phyloP scores from a whole-genome alignment of 768 basidiomycete genomes.

The Phanerodontia chrysosporium region DNA sequence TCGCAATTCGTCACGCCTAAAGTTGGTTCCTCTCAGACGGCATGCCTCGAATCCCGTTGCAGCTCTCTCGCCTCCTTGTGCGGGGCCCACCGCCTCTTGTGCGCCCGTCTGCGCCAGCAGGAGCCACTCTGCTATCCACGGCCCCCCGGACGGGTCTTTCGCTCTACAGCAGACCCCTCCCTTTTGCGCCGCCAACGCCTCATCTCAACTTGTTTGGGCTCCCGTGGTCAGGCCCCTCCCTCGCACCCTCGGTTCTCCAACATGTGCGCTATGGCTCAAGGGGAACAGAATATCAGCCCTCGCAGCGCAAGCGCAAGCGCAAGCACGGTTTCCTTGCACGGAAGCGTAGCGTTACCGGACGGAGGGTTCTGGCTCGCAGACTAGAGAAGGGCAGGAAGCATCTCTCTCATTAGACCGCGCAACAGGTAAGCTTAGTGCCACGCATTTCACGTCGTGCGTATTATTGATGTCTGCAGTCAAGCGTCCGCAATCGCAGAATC shows the following conservation, averaged over 20 bases:
- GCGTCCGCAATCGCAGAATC: too few species aligned
- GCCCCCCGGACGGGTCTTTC: background rate
- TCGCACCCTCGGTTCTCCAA: conserved; percentile 37
- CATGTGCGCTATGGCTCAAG: conserved; percentile 63
- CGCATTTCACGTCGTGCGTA: too few species aligned
- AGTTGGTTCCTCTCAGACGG: background rate
- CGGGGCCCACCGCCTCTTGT: conserved; percentile 13
- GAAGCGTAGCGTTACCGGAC: conserved; percentile 62
- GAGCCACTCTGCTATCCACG: background rate
- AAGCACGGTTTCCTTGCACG: conserved; percentile 88
- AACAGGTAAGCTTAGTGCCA: background rate
- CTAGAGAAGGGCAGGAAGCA: conserved; percentile 73
- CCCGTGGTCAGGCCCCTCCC: conserved; percentile 22
- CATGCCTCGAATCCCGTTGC: conserved; percentile 25
- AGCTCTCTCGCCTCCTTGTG: conserved; percentile 19
- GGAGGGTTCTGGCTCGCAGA: conserved; percentile 68
- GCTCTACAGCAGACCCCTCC: background rate
- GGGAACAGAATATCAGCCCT: conserved; percentile 96
- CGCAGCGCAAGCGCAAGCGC: conserved; percentile 87
- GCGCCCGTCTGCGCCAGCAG: conserved; percentile 2
- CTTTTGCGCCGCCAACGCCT: background rate
- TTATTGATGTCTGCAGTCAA: too few species aligned
- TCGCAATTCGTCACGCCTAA: background rate
- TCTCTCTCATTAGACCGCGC: conserved; percentile 58
- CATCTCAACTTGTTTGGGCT: background rate